Percentiles rank a stretch among this genome's conserved stretches.
phyloP scores from a whole-genome alignment of 2,329 filamentous ascomycete species.

The Sporothrix protearum region DNA sequence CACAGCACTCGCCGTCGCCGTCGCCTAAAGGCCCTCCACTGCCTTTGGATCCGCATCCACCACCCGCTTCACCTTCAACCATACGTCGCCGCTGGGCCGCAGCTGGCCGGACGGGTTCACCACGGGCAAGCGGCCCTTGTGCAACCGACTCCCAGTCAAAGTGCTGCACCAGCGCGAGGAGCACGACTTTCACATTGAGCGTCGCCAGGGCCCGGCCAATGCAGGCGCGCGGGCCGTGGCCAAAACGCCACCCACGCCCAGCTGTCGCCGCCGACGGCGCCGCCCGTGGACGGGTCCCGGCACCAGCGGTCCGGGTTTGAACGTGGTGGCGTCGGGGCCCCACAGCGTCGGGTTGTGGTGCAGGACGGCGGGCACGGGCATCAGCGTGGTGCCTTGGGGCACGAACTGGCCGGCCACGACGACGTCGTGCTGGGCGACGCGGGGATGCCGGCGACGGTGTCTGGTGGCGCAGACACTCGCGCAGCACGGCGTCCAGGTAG shows the following conservation, averaged over 20 bases:
- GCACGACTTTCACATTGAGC: constrained; percentile 40
- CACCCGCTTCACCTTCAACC: constrained; percentile 11
- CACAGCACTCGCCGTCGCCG: neutral
- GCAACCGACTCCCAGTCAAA: constrained; percentile 28
- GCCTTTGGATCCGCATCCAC: neutral
- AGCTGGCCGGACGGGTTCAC: constrained; percentile 25
- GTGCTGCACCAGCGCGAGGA: constrained; percentile 35
- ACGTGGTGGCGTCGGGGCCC: constrained; percentile 30
- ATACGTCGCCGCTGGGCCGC: constrained; percentile 16
- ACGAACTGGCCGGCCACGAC: constrained; percentile 30
- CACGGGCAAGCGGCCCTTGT: neutral
- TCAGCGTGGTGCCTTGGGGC: constrained; percentile 31
- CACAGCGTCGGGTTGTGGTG: constrained; percentile 30
- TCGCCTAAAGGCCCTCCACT: neutral
- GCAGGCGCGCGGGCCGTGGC: constrained; percentile 39
- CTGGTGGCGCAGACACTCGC: constrained; percentile 30
- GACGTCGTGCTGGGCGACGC: constrained; percentile 27
- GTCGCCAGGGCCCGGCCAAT: constrained; percentile 39
- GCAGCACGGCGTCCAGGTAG: constrained; percentile 38
- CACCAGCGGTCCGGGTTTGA: constrained; percentile 30
- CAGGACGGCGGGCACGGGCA: constrained; percentile 29
- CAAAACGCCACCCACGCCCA: constrained; percentile 40
- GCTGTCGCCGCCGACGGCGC: constrained; percentile 29
- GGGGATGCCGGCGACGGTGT: constrained; percentile 33
- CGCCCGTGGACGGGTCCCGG: constrained; percentile 28